A percentile compares a stretch with the other conserved stretches of the same genome.
These are phyloP conservation scores for Heliamphora pulchella DNA, from an alignment of 179 eudicot species.

Conservation along the genomic window DNA sequence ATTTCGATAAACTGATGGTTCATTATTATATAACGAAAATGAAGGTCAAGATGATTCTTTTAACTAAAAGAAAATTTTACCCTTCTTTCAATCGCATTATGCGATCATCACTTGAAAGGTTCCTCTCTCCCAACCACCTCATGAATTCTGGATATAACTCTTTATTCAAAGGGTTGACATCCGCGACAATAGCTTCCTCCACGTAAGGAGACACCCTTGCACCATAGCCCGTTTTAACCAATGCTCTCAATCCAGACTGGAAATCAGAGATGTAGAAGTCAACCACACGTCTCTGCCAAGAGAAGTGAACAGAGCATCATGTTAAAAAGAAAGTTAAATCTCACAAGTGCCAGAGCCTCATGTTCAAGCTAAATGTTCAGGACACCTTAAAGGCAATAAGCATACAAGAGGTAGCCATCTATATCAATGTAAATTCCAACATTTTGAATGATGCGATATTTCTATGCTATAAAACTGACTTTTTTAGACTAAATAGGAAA, in stretches of 20 bases:
- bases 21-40: background rate
- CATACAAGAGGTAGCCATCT: slow-evolving; percentile 2
- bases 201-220: slow-evolving; percentile 90
- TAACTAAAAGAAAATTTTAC: slow-evolving; percentile 25
- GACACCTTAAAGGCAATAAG: background rate
- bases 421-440: background rate
- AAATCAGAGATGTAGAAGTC: slow-evolving; percentile 97
- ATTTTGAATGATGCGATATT: background rate
- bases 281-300: slow-evolving; percentile 79
- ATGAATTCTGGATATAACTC: slow-evolving; percentile 73
- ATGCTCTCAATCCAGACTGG: slow-evolving; percentile 92
- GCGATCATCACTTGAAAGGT: slow-evolving; percentile 73
- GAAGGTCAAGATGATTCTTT: background rate
- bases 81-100: slow-evolving; percentile 91
- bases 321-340: too few relatives aligned
- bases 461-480: background rate
- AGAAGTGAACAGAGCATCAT: too few relatives aligned
- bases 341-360: too few relatives aligned
- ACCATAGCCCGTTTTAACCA: slow-evolving; percentile 92
- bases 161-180: slow-evolving; percentile 58
- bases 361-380: background rate
- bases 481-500: background rate
- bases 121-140: slow-evolving; percentile 76
- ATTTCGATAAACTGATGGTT: too few relatives aligned
- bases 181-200: slow-evolving; percentile 73